Base-by-base conservation (phyloP, 768 basidiomycete species). In the Lentinula guzmanii region DNA sequence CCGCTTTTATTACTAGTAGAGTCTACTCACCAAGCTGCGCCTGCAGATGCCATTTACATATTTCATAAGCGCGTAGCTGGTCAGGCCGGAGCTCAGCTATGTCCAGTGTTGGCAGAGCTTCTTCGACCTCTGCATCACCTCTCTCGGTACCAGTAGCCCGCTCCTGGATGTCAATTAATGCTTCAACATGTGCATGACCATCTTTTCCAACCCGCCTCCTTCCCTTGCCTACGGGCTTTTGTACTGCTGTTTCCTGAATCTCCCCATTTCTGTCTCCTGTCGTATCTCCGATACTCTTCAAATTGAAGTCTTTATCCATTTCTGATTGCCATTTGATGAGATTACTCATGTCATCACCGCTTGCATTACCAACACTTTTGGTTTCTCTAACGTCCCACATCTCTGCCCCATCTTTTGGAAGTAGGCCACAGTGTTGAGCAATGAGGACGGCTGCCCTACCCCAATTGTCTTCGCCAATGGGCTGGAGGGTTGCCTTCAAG, bases 41-140 rank as follows among this genome's bases (percentile, higher is more conserved):
- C 7, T 39, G 9, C 1, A 39, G 37, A 39, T 39, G 37, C 37
- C 37, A 39, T 39, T 39, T 3, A 39, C 9, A 8, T 8, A 39
- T 39, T 39, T 39, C 37, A 8, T 74, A 73, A 2, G 77, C 79
- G 0, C 71, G 50, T 13, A 54, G n/a, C 21, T 77, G 76, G 13
- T 74, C 74, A 0, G 33, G 18, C 3, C 60, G 65, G 5, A 76
- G 62, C 13, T 39, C 37, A 39, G 9, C 13, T 8, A 5, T 37
- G 37, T 4, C 48, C 24, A 16, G 56, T 6, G 7, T 18, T 4
- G 2, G 15, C 8, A 48, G 7, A 39, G 24, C 24, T 11, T 45
- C 46, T 24, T 63, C 57, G 2, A 52, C 16, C 15, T 31, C 18
- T 31, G 34, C 28, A 8, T 16, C 52, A 28, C 52, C 45, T 46